Conservation (phyloP, 768 basidiomycete genomes). For the Suillus decipiens region DNA sequence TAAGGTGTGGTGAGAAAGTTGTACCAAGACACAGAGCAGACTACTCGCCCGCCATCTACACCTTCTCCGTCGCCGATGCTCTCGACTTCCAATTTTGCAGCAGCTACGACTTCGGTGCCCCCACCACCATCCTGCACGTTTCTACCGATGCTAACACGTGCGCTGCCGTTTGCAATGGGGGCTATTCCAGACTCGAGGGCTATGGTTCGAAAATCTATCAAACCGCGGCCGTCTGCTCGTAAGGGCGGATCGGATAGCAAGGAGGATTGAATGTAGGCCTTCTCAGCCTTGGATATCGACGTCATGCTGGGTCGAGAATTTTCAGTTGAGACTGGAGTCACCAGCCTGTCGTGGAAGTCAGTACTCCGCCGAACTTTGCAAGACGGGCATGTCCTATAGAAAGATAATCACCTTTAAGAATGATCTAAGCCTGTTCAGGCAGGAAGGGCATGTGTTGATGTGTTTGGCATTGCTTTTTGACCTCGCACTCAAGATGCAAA, state of each 20-base stretch:
- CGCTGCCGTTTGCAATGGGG: slow-evolving; percentile 85
- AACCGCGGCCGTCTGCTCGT: slow-evolving; percentile 75
- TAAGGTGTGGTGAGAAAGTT: slow-evolving; percentile 29
- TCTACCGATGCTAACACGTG: slow-evolving; percentile 69
- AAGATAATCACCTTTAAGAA: neutral
- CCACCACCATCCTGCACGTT: slow-evolving; percentile 60
- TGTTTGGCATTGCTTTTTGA: slow-evolving; percentile 18
- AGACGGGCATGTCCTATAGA: neutral
- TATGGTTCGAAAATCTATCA: slow-evolving; percentile 67
- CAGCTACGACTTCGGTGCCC: slow-evolving; percentile 79
- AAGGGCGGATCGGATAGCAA: slow-evolving; percentile 58
- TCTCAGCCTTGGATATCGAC: slow-evolving; percentile 73
- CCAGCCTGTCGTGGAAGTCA: slow-evolving; percentile 2
- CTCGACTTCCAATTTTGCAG: slow-evolving; percentile 80
- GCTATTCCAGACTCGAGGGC: slow-evolving; percentile 76
- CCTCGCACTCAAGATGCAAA: slow-evolving; percentile 8
- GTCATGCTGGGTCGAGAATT: slow-evolving; percentile 15
- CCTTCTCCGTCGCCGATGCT: slow-evolving; percentile 44
- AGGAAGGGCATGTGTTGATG: slow-evolving; percentile 17
- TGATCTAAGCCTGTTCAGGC: neutral
- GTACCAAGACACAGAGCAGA: slow-evolving; percentile 77
- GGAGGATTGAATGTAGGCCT: slow-evolving; percentile 71
- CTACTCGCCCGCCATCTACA: slow-evolving; percentile 60
- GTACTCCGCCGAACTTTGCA: neutral
- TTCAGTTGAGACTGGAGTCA: neutral